A percentile compares a stretch with the other conserved stretches of the same genome.
Evolutionary conservation across 2,329 filamentous ascomycete genomes (phyloP).

Genomic region (Zopfia rhizophila): DNA sequence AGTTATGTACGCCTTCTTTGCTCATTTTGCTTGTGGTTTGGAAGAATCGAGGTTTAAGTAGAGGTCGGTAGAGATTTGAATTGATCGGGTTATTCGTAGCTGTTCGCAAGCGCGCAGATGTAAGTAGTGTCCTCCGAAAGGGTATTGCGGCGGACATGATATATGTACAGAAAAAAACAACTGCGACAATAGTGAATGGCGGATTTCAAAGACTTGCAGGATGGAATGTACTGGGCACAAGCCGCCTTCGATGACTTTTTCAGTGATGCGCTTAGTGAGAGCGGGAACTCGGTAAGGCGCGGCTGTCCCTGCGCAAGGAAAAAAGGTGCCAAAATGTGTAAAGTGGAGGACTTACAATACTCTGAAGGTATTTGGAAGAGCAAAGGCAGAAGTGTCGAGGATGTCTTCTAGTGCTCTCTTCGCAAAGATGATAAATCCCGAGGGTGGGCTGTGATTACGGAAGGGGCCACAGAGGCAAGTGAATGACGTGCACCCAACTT

Average conservation of each 20-base stretch:
- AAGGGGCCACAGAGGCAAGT: too few relatives aligned
- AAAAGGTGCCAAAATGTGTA: slow-evolving; percentile 20
- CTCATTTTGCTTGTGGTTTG: slow-evolving; percentile 55
- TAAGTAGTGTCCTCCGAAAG: slow-evolving; percentile 56
- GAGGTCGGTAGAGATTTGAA: slow-evolving; percentile 44
- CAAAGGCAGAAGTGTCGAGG: slow-evolving; percentile 8
- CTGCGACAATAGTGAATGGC: slow-evolving; percentile 28
- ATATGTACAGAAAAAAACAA: slow-evolving; percentile 39
- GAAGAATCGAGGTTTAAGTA: slow-evolving; percentile 51
- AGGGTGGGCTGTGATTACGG: too few relatives aligned
- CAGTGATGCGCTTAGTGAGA: background rate
- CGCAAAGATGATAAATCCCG: slow-evolving; percentile 37
- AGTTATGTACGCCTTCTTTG: slow-evolving; percentile 62
- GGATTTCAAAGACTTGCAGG: slow-evolving; percentile 48
- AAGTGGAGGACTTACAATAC: slow-evolving; percentile 38
- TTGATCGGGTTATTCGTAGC: slow-evolving; percentile 38
- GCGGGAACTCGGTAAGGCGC: slow-evolving; percentile 21
- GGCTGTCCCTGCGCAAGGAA: slow-evolving; percentile 34
- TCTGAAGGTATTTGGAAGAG: slow-evolving; percentile 3
- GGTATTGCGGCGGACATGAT: slow-evolving; percentile 53
- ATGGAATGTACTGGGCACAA: slow-evolving; percentile 47
- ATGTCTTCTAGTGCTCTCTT: slow-evolving; percentile 8
- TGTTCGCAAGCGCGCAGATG: slow-evolving; percentile 50
- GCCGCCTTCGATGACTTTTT: slow-evolving; percentile 18
- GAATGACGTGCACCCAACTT: slow-evolving; percentile 28